Percentiles rank a stretch among this genome's conserved stretches.
These are phyloP conservation scores for Penicillium riverlandense DNA, from an alignment of 495 filamentous ascomycete species.

Conservation along the genomic window DNA sequence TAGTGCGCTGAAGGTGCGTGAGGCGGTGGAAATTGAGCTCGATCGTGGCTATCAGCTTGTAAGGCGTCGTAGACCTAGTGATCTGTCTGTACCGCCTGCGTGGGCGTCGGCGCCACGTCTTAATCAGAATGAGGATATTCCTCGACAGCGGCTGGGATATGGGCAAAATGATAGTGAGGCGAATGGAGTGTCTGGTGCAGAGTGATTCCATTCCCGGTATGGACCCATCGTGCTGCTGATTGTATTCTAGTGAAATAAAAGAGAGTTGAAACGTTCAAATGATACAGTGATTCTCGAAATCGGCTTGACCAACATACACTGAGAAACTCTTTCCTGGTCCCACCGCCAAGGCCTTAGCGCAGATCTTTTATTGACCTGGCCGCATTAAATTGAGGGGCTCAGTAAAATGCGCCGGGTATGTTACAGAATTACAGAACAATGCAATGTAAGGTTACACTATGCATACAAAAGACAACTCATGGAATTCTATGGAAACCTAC, in stretches of 20 bases:
- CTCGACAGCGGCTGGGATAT: conserved; percentile 17
- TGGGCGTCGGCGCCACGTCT: conserved; percentile 5
- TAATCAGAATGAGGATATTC: conserved; percentile 23
- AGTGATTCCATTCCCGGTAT: conserved; percentile 7
- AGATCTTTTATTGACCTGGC: background rate
- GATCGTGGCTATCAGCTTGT: conserved; percentile 79
- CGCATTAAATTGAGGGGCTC: background rate
- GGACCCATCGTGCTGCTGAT: too few species aligned
- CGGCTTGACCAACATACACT: conserved; percentile 1
- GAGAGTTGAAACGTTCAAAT: too few species aligned
- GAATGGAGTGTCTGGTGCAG: conserved; percentile 9
- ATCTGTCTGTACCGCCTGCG: conserved; percentile 2
- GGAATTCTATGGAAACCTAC: too few species aligned
- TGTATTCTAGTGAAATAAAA: too few species aligned
- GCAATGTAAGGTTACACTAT: too few species aligned
- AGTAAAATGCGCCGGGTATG: background rate
- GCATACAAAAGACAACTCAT: too few species aligned
- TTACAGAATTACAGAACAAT: too few species aligned
- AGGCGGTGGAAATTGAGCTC: conserved; percentile 78
- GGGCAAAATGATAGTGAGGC: conserved; percentile 23
- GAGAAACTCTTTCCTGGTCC: background rate
- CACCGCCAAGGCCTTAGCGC: conserved; percentile 1
- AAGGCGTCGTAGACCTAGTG: conserved; percentile 47
- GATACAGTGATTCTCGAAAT: conserved; percentile 3
- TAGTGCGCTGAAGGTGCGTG: conserved; percentile 72